Evolutionary conservation across 495 filamentous ascomycete genomes (phyloP).

Genomic region (Pyronema domesticum): DNA sequence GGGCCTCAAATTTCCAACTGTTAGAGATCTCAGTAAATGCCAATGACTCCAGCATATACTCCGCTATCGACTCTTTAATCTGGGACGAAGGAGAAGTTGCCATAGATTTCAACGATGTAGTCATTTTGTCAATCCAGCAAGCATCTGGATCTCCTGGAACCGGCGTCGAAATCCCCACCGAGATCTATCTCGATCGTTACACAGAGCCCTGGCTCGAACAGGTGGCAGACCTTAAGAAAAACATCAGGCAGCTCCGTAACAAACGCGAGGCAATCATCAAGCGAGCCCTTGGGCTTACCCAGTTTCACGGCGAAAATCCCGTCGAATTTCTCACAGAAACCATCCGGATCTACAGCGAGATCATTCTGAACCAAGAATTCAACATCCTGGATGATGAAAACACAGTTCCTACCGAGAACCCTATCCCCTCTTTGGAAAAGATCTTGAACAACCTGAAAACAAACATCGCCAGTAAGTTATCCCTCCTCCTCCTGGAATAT

Average conservation of each 20-base stretch:
- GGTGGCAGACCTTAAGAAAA: slow-evolving; percentile 34
- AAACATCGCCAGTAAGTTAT: slow-evolving; percentile 10
- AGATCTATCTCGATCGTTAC: slow-evolving; percentile 68
- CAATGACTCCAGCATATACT: slow-evolving; percentile 44
- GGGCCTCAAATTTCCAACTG: slow-evolving; percentile 10
- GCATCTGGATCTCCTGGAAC: slow-evolving; percentile 31
- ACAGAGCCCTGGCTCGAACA: slow-evolving; percentile 38
- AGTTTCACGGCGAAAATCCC: too few species aligned
- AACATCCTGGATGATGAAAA: slow-evolving; percentile 8
- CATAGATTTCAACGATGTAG: slow-evolving; percentile 39
- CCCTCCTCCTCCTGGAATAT: neutral
- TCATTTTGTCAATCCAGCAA: slow-evolving; percentile 47
- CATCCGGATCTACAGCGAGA: too few species aligned
- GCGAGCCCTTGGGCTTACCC: neutral
- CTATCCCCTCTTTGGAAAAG: slow-evolving; percentile 7
- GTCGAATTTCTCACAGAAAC: too few species aligned
- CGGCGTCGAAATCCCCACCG: slow-evolving; percentile 47
- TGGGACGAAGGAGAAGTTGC: slow-evolving; percentile 37
- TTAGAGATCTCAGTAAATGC: slow-evolving; percentile 5
- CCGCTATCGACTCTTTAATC: slow-evolving; percentile 49
- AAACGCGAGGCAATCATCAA: slow-evolving; percentile 17
- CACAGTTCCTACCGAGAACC: neutral
- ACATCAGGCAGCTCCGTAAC: slow-evolving; percentile 25
- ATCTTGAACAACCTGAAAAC: neutral
- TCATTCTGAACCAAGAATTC: slow-evolving; percentile 10